A percentile compares a stretch with the other conserved stretches of the same genome.
Evolutionary conservation across 257 asterid species (phyloP).

Genomic region (Linderniella brevidens): DNA sequence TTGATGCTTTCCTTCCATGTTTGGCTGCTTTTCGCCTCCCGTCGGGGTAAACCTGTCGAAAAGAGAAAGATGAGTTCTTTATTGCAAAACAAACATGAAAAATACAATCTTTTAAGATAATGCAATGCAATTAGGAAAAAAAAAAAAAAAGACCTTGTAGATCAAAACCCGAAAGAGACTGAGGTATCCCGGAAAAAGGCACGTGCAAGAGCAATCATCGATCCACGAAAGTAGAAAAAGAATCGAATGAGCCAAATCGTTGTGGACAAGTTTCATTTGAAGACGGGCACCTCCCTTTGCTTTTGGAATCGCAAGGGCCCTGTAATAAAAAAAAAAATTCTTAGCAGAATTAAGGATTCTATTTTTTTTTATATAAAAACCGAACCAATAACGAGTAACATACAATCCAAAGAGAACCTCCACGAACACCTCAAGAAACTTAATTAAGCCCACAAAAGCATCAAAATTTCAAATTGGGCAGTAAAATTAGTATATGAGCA

Average conservation of each 20-base stretch:
- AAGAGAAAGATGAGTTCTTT: not conserved
- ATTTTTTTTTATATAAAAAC: too few relatives aligned
- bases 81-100: too few relatives aligned
- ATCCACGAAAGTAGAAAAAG: conserved; percentile 40
- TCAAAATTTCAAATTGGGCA: too few relatives aligned
- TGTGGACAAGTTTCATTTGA: conserved; percentile 41
- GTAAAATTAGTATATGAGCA: too few relatives aligned
- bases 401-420: too few relatives aligned
- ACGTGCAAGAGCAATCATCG: conserved; percentile 20
- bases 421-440: too few relatives aligned
- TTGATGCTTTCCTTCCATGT: conserved; percentile 39
- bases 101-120: not conserved
- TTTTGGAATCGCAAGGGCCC: conserved; percentile 49
- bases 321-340: conserved; percentile 10
- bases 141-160: conserved; percentile 23
- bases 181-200: conserved; percentile 30
- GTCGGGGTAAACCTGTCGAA: conserved; percentile 25
- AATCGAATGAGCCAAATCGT: conserved; percentile 30
- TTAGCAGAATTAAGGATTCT: too few relatives aligned
- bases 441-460: too few relatives aligned
- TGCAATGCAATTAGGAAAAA: conserved; percentile 1
- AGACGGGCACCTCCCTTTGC: conserved; percentile 27
- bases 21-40: conserved; percentile 20
- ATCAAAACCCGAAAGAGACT: conserved; percentile 32
- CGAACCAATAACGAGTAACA: too few relatives aligned